Evolutionary conservation across 225 moss, liverwort and hornwort genomes (phyloP).

Genomic region (Neckera pumila): DNA sequence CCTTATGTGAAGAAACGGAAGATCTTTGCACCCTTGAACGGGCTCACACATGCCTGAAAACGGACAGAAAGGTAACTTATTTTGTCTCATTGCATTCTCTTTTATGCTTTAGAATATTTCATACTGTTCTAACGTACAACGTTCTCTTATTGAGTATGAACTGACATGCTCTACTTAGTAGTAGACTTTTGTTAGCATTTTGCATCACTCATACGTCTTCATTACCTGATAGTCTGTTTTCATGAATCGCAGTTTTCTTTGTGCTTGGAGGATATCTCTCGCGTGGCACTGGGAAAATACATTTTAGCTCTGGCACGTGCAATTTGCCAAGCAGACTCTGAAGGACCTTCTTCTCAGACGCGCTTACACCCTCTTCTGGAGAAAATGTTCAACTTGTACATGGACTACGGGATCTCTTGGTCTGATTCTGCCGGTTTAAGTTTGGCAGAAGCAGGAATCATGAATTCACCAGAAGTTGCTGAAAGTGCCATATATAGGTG

Average conservation of each 20-base stretch:
- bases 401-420: conserved; percentile 90
- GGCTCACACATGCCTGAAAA: conserved; percentile 75
- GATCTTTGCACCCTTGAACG: conserved; percentile 84
- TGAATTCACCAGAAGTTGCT: conserved; percentile 59
- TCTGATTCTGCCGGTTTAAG: conserved; percentile 68
- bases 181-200: neutral
- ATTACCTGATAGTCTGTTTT: neutral
- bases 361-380: conserved; percentile 65
- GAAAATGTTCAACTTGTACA: conserved; percentile 84
- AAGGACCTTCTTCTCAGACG: conserved; percentile 39
- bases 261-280: conserved; percentile 89
- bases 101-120: neutral
- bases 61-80: conserved; percentile 66
- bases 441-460: conserved; percentile 71
- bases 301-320: conserved; percentile 67
- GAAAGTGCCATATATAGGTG: conserved; percentile 76
- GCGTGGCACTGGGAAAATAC: conserved; percentile 81
- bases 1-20: conserved; percentile 87
- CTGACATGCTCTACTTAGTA: neutral
- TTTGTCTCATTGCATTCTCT: conserved; percentile 1
- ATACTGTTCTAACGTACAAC: neutral
- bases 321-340: conserved; percentile 62
- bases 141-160: neutral
- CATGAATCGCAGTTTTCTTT: conserved; percentile 64
- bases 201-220: neutral